Conservation (phyloP, 2,329 filamentous ascomycete species). For the Cadophora malorum region DNA sequence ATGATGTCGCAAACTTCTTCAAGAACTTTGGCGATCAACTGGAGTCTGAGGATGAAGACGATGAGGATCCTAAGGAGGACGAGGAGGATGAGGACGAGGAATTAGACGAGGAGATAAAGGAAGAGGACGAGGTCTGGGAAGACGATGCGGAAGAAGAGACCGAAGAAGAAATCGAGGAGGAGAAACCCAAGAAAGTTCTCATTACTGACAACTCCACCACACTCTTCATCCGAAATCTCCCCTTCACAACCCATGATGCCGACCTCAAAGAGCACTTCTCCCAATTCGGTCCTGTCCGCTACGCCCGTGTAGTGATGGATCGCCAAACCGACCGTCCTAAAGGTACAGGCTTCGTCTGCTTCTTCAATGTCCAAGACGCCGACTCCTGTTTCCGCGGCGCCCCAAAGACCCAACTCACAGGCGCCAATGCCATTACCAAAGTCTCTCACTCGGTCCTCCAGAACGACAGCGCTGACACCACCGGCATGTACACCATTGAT, state of each 20-base stretch:
- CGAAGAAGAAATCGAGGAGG: conserved; percentile 46
- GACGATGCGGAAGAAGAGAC: conserved; percentile 56
- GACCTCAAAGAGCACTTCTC: conserved; percentile 83
- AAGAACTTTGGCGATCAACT: conserved; percentile 45
- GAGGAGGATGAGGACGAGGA: conserved; percentile 40
- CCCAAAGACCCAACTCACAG: conserved; percentile 61
- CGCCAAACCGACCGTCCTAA: conserved; percentile 83
- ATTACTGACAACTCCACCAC: conserved; percentile 74
- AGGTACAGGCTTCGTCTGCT: conserved; percentile 95
- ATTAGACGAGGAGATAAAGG: conserved; percentile 51
- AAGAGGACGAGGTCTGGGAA: conserved; percentile 49
- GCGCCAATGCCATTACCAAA: conserved; percentile 48
- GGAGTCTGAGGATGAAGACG: conserved; percentile 48
- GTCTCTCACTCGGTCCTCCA: conserved; percentile 84
- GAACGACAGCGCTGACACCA: conserved; percentile 80
- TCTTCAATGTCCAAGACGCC: conserved; percentile 78
- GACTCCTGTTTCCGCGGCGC: conserved; percentile 77
- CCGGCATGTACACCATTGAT: conserved; percentile 87
- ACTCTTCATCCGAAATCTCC: conserved; percentile 91
- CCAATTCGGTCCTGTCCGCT: conserved; percentile 87
- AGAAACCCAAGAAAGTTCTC: conserved; percentile 47
- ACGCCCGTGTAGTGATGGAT: conserved; percentile 91
- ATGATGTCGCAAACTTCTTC: conserved; percentile 48
- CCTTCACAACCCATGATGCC: conserved; percentile 86
- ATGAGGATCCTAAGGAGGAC: conserved; percentile 47